Base-by-base conservation (phyloP, 805 yeast genomes). In the Candida dajiaensis region DNA sequence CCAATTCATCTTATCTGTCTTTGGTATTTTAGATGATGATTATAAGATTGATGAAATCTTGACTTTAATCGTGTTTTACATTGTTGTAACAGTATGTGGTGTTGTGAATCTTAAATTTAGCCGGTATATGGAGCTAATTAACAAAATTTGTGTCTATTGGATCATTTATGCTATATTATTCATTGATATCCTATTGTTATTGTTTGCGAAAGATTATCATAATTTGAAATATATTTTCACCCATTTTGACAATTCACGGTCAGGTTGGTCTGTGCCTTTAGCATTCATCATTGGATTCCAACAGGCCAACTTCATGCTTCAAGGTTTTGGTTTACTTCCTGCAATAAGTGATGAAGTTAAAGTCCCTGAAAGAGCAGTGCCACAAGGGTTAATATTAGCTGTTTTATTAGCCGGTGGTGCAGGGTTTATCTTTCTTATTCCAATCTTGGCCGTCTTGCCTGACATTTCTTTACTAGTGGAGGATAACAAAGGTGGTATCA, bases 311-410 rank as follows among this genome's bases (percentile, higher is more conserved):
- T 84, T 85, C 64, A 85, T 92, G 20, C 70, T 86, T 58, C 87
- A 86, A 49, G 95, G 94, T 0, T 87, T 84, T 63, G 92, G 92
- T 23, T 80, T 86, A 77, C 70, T 87, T 23, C 85, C 88, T 18
- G 81, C 92, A 6, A 77, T 87, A 71, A 80, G 89, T 41, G 95
- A 87, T 57, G 95, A 87, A 64, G 94, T 87, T 15, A 76, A 80
- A 51, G 70, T 70, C 20, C 92, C 95, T 0, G 94, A 87, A 59
- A 75, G 68, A 46, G 81, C 80, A 43, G 82, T 87, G 56, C 89
- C 95, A 15, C 75, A 76, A 52, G 94, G 94, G 6, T 78, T 87
- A 59, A 64, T 84, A 1, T 69, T 74, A 42, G 78, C 94, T 2
- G 85, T 85, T 15, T 44, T 78, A 38, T 71, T 85, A 40, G 77